Percentiles rank a stretch among this genome's conserved stretches.
phyloP scores from a whole-genome alignment of 2,329 filamentous ascomycete species.

The Cephalotrichum gorgonifer region DNA sequence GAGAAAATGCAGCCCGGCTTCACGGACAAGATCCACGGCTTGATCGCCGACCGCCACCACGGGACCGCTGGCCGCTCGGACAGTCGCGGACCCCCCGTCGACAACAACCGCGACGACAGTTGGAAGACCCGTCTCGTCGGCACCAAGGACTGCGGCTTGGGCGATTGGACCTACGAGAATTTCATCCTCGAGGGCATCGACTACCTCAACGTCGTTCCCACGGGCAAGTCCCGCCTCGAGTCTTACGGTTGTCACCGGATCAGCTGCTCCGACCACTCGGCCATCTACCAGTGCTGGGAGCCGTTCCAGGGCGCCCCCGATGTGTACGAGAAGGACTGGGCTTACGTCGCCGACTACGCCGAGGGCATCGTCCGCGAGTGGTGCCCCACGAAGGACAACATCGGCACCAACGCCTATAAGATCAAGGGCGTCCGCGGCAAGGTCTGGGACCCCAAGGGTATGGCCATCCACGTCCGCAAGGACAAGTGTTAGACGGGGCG shows the following conservation, averaged over 20 bases:
- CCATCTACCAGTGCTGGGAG: slow-evolving; percentile 3
- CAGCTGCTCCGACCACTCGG: not conserved
- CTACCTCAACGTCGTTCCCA: not conserved
- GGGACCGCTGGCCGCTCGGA: too few species aligned
- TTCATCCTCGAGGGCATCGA: not conserved
- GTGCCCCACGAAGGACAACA: not conserved
- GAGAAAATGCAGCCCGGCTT: not conserved
- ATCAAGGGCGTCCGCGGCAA: not conserved
- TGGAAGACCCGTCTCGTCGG: not conserved
- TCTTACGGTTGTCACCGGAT: not conserved
- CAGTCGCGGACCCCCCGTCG: not conserved
- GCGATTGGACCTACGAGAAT: not conserved
- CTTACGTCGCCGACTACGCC: not conserved
- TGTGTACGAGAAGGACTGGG: not conserved
- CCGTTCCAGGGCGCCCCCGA: not conserved
- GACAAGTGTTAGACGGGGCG: not conserved
- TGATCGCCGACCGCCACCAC: not conserved
- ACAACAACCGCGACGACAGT: not conserved
- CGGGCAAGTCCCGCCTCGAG: not conserved
- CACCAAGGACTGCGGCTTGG: not conserved
- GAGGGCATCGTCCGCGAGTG: not conserved
- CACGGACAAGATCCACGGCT: not conserved
- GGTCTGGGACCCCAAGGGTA: not conserved
- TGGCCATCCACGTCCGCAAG: not conserved
- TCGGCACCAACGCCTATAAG: not conserved